Evolutionary conservation across 73 alveolate species (phyloP), one percentile per base, ranked within the genome.

Genomic region (Paramecium primaurelia): DNA sequence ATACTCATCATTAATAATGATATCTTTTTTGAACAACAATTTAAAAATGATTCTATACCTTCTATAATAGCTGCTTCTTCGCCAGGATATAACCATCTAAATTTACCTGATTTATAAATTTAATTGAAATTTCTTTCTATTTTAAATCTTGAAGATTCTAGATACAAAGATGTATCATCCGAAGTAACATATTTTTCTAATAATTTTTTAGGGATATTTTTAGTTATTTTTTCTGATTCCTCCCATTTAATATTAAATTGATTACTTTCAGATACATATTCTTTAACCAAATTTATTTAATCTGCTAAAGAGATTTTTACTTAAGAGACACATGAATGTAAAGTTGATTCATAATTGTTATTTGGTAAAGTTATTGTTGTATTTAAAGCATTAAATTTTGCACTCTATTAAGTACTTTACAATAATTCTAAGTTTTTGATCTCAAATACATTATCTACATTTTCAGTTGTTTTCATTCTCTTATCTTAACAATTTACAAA

Each of bases 41-140:
- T 49, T 16, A 80, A 18, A 80, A 80, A 80, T 80, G 38, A 11
- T 49, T 20, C 75, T 1, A 80, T 80, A 2, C 88, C 59, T 6
- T 75, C 12, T 8, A 75, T n/a, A 12, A 75, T 42, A 1, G 88
- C 88, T 12, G 88, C 58, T 8, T 75, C 88, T 42, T 75, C 88
- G 3, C 88, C 88, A 75, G 88, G 88, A 38, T 75, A 75, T 6
- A 75, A 7, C 88, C 88, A 75, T 36, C 88, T 16, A 36, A 36
- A 38, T 28, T 75, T 75, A 75, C 88, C 88, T n/a, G 34, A 3
- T 25, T 42, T 42, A 75, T 75, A 75, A n/a, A 75, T 20, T 75
- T 75, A 9, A 36, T 75, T 75, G 18, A 75, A 38, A 18, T 75
- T 36, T 20, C 47, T 34, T 9, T 64, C 84, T 1, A 64, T 64